phyloP scores from a whole-genome alignment of 805 yeast genomes.

The Teunomyces pallodes region DNA sequence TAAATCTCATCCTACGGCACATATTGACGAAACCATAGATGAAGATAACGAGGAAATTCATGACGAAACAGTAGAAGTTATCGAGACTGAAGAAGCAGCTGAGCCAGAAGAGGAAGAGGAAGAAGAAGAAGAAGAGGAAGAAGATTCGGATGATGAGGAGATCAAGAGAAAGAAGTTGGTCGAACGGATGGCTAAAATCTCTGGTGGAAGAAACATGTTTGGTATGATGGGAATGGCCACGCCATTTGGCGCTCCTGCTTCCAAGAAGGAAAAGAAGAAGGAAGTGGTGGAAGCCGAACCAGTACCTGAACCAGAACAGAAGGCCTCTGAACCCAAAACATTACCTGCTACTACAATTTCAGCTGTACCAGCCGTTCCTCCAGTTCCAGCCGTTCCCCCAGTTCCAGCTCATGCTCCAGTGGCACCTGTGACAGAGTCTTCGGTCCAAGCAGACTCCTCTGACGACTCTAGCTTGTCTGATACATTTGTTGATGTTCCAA shows the following conservation, averaged over 20 bases:
- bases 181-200: conserved; percentile 93
- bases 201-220: conserved; percentile 81
- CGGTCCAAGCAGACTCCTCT: not conserved
- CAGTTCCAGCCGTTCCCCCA: not conserved
- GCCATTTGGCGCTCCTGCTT: conserved; percentile 30
- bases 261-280: conserved; percentile 7
- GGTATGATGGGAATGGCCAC: conserved; percentile 64
- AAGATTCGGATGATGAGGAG: conserved; percentile 73
- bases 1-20: not conserved
- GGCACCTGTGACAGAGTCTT: no score
- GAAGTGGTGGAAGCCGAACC: not conserved
- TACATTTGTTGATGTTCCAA: not conserved
- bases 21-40: conserved; percentile 10
- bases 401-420: no score
- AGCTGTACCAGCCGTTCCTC: conserved; percentile 2
- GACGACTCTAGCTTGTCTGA: not conserved
- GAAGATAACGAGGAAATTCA: conserved; percentile 11
- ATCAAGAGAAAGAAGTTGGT: conserved; percentile 71
- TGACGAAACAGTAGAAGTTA: conserved; percentile 8
- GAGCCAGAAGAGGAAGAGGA: conserved; percentile 43
- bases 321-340: not conserved
- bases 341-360: not conserved
- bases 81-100: conserved; percentile 10
- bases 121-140: conserved; percentile 50
- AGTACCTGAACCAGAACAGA: not conserved